phyloP scores from a whole-genome alignment of 2,329 filamentous ascomycete genomes.

The Waltergamsia citrina region DNA sequence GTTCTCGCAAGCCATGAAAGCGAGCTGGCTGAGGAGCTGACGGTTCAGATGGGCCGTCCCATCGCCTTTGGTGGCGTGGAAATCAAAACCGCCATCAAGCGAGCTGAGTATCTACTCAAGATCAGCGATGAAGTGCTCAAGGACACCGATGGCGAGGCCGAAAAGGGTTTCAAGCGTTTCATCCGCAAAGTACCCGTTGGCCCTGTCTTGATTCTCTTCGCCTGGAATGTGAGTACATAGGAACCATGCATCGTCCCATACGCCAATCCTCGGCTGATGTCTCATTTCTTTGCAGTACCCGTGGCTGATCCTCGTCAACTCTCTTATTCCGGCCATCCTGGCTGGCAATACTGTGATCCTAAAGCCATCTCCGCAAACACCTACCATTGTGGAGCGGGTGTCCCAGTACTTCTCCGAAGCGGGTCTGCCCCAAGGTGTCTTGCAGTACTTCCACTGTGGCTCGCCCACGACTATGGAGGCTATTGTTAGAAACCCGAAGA shows the following conservation, averaged over 20 bases:
- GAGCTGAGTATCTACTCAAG: slow-evolving; percentile 77
- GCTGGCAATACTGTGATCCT: slow-evolving; percentile 86
- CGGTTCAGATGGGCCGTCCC: slow-evolving; percentile 89
- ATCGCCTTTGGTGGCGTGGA: slow-evolving; percentile 82
- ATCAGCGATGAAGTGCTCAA: slow-evolving; percentile 70
- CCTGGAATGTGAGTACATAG: slow-evolving; percentile 78
- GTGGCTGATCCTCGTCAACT: slow-evolving; percentile 89
- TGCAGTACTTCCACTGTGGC: slow-evolving; percentile 89
- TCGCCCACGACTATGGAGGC: slow-evolving; percentile 68
- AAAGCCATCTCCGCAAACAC: slow-evolving; percentile 92
- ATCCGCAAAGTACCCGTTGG: slow-evolving; percentile 84
- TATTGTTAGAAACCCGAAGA: slow-evolving; percentile 65
- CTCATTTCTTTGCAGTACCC: slow-evolving; percentile 76
- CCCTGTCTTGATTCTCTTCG: slow-evolving; percentile 80
- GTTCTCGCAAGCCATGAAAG: slow-evolving; percentile 63
- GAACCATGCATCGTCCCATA: not conserved
- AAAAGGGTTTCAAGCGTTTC: slow-evolving; percentile 84
- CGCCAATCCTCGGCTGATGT: slow-evolving; percentile 4
- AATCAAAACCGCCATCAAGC: slow-evolving; percentile 73
- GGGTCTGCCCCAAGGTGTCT: slow-evolving; percentile 71
- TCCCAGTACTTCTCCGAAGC: slow-evolving; percentile 67
- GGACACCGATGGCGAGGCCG: slow-evolving; percentile 72
- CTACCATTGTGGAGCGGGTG: slow-evolving; percentile 81
- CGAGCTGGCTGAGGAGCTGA: slow-evolving; percentile 75
- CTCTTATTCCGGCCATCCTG: slow-evolving; percentile 81